phyloP scores from a whole-genome alignment of 768 basidiomycete species.

The Chalciporus sphaerocephalus region DNA sequence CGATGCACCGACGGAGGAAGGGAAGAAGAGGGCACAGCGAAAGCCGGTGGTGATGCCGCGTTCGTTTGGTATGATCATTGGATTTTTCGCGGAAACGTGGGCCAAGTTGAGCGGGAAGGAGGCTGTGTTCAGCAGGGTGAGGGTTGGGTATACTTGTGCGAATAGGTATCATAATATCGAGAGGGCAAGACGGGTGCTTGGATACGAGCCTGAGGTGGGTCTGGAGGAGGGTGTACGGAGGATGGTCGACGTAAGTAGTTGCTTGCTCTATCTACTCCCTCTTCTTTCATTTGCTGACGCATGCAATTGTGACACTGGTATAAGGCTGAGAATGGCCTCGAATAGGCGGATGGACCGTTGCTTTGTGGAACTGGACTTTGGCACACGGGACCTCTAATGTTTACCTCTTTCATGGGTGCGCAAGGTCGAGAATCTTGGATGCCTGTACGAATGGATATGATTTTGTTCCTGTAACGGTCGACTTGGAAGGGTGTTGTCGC shows the following conservation, averaged over 20 bases:
- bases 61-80: constrained; percentile 64
- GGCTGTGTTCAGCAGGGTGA: constrained; percentile 80
- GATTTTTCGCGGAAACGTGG: constrained; percentile 68
- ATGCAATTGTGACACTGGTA: constrained; percentile 25
- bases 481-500: too few relatives aligned
- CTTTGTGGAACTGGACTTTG: too few relatives aligned
- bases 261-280: too few relatives aligned
- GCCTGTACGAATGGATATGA: too few relatives aligned
- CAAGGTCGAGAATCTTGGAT: too few relatives aligned
- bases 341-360: constrained; percentile 11
- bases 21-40: constrained; percentile 41
- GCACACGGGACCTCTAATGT: too few relatives aligned
- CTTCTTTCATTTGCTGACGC: constrained; percentile 1
- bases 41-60: constrained; percentile 50
- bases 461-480: too few relatives aligned
- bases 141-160: constrained; percentile 76
- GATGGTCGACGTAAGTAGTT: constrained; percentile 61
- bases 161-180: constrained; percentile 92
- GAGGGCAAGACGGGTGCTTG: constrained; percentile 83
- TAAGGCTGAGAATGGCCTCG: constrained; percentile 29
- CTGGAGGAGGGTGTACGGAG: constrained; percentile 81
- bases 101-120: constrained; percentile 72
- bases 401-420: too few relatives aligned
- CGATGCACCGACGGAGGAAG: constrained; percentile 42
- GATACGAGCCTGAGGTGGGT: constrained; percentile 89